Base-by-base conservation (phyloP, 2,329 filamentous ascomycete genomes). In the Ophiostoma australiae region DNA sequence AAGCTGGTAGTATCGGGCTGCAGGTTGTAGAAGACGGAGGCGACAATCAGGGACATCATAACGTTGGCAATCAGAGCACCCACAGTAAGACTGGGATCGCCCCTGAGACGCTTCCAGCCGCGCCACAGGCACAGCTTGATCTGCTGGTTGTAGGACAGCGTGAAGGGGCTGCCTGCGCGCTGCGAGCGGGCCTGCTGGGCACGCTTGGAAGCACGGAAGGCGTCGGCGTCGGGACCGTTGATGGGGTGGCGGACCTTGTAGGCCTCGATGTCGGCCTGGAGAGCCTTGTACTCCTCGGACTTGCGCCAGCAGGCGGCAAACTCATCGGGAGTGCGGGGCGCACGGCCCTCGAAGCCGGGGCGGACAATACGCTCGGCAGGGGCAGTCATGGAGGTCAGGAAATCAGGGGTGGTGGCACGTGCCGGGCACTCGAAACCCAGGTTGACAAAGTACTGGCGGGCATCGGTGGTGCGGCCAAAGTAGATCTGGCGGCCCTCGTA, bases 21-120 rank as follows among this genome's bases (percentile, higher is more conserved):
- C 52, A 96, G 80, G 78, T 96, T 90, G 83, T 87, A 97, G 80
- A 95, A 97, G 75, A 97, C 89, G 74, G 89, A 90, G 69, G 90
- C 81, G 72, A 97, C 87, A 77, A 97, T 90, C 73, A 97, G 83
- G 71, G 91, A 85, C 87, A 94, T 91, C 75, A 87, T 80, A 67
- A 89, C 86, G 80, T 97, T 96, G 74, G 89, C 91, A 70, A 93
- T 81, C 27, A 90, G 83, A 72, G 88, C 84, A 48, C 87, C 88
- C 31, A 94, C 75, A 0, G 91, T 92, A 75, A 95, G 82, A 76
- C 86, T 90, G 27, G 91, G 90, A 77, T 97, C 94, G 69, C 91
- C 91, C 70, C 83, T 84, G 8, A 97, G 83, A 69, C 94, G 88
- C 76, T 88, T 87, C 82, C 90, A 95, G 13, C 92, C 93, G 77